Evolutionary conservation across 208 protist species (phyloP).

Genomic region (Trypanosoma platydactyli): DNA sequence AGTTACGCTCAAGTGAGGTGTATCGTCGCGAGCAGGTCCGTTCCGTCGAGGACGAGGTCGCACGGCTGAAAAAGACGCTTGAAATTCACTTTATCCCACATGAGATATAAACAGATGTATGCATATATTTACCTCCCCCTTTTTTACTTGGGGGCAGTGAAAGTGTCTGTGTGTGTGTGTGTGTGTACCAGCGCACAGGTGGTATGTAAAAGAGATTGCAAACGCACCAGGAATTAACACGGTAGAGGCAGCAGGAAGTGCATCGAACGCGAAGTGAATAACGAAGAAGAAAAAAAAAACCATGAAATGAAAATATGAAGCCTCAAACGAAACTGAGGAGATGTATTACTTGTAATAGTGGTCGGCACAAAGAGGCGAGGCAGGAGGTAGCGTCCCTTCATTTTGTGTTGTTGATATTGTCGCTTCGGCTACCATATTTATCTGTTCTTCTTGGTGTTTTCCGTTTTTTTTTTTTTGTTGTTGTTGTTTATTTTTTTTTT

Average conservation of each 20-base stretch:
- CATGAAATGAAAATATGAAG: not conserved
- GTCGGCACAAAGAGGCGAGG: too few relatives aligned
- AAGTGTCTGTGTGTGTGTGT: not conserved
- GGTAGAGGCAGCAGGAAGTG: not conserved
- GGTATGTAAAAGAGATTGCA: not conserved
- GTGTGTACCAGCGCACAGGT: not conserved
- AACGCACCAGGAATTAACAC: conserved; percentile 1
- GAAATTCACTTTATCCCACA: conserved; percentile 73
- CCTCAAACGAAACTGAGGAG: conserved; percentile 8
- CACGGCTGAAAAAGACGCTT: conserved; percentile 65
- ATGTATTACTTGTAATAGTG: too few relatives aligned
- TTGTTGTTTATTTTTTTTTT: conserved; percentile 5
- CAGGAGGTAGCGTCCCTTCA: too few relatives aligned
- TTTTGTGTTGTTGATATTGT: too few relatives aligned
- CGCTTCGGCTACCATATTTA: too few relatives aligned
- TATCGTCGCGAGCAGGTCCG: conserved; percentile 43
- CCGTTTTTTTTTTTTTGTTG: conserved; percentile 9
- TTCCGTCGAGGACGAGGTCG: conserved; percentile 50
- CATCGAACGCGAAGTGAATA: conserved; percentile 13
- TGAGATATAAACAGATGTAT: conserved; percentile 29
- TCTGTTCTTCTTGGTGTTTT: not conserved
- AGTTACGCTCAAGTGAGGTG: conserved; percentile 46
- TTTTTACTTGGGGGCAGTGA: not conserved
- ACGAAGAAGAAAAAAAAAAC: conserved; percentile 23
- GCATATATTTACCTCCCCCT: too few relatives aligned